Percentiles rank a stretch among this genome's conserved stretches.
Evolutionary conservation across 257 asterid genomes (phyloP).

Genomic region (Ehretia macrophylla): DNA sequence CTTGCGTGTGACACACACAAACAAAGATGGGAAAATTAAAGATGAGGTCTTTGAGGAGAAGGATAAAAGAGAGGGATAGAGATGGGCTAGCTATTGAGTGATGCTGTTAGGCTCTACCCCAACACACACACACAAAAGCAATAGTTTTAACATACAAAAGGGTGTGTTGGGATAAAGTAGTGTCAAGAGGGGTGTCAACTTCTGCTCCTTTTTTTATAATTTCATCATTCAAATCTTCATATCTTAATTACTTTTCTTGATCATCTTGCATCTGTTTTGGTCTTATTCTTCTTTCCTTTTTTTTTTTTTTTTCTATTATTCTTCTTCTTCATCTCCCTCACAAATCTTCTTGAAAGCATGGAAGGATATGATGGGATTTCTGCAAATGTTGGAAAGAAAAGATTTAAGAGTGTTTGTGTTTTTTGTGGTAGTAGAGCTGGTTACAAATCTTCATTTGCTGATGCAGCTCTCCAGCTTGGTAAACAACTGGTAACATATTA

Average conservation of each 20-base stretch:
- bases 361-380: constrained; percentile 19
- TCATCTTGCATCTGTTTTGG: background rate
- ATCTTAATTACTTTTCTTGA: background rate
- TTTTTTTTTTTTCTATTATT: background rate
- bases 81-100: background rate
- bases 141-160: constrained; percentile 33
- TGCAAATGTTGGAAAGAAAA: constrained; percentile 10
- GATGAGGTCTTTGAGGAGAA: no score
- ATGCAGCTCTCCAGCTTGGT: constrained; percentile 61
- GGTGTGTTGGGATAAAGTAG: no score
- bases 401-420: constrained; percentile 55
- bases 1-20: no score
- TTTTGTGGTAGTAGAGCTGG: constrained; percentile 65
- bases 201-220: constrained; percentile 20
- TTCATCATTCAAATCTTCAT: background rate
- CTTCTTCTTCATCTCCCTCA: background rate
- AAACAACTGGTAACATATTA: constrained; percentile 37
- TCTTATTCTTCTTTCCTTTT: constrained; percentile 6
- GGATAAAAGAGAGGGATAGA: background rate
- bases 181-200: no score
- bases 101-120: constrained; percentile 39
- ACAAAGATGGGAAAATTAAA: no score
- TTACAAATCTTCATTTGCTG: constrained; percentile 38
- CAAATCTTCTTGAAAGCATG: constrained; percentile 18
- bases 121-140: constrained; percentile 35